Base-by-base conservation (phyloP, 495 filamentous ascomycete species). In the Massariosphaeria phaeospora region DNA sequence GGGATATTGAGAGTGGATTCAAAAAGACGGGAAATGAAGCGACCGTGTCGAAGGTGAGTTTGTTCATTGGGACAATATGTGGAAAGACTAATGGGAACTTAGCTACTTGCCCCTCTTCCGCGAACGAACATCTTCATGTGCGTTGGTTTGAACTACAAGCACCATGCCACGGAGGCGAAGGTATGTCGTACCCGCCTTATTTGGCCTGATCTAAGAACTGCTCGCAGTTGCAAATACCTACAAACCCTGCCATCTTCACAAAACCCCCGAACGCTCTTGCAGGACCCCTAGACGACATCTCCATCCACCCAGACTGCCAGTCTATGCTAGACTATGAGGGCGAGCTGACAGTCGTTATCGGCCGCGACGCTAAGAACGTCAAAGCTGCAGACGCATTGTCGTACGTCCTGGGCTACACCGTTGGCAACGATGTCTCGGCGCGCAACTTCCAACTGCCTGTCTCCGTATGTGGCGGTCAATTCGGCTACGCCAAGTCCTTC, bases 391-490 rank as follows among this genome's bases (percentile, higher is more conserved):
- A 71, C 44, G 70, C 68, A 11, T 36, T 49, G 39, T 46, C 31
- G 36, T 72, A 73, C 60, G 69, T 76, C 50, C 66, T 75, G 10
- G 74, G 71, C 40, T 76, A 76, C 58, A 75, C 74, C 0, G 56
- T 68, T 33, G 73, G 73, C 52, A 76, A 76, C 65, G 74, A 77
- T 55, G 53, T 77, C 18, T 71, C 72, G 25, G 70, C 69, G 15
- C 71, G 74, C 1, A 57, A 65, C 23, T 73, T 65, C 55, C 74
- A 77, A 52, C 44, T 69, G 17, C 69, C 70, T 18, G 67, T 18
- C 61, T 63, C 35, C 49, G 59, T 62, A 2, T 57, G 52, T 10
- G 73, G 73, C 15, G 69, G 70, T 5, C 73, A 76, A 50, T 73
- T 68, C 60, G 67, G 64, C 46, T 75, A 67, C 52, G 72, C 73